phyloP scores from a whole-genome alignment of 805 yeast genomes.

The Teunomyces kruisii region DNA sequence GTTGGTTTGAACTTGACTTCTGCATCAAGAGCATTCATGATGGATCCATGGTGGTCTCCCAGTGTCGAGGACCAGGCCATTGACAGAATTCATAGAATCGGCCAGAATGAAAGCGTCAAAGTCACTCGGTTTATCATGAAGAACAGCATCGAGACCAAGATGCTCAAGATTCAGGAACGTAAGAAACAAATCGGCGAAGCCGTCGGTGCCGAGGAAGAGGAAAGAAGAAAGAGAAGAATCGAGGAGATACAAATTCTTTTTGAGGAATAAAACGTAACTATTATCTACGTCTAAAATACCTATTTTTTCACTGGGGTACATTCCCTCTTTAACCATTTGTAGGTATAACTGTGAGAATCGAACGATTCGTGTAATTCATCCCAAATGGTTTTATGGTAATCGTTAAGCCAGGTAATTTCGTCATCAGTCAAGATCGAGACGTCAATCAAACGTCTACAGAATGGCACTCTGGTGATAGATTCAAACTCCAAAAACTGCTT shows the following conservation, averaged over 20 bases:
- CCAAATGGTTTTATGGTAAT: slow-evolving; percentile 62
- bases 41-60: slow-evolving; percentile 99
- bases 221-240: slow-evolving; percentile 62
- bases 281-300: slow-evolving; percentile 1
- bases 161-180: slow-evolving; percentile 83
- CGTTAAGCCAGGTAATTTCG: slow-evolving; percentile 69
- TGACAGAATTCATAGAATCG: slow-evolving; percentile 87
- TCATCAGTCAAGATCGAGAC: slow-evolving; percentile 49
- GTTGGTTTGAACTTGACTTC: slow-evolving; percentile 86
- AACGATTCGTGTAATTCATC: slow-evolving; percentile 43
- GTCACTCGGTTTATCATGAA: slow-evolving; percentile 80
- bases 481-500: slow-evolving; percentile 67
- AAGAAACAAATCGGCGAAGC: slow-evolving; percentile 82
- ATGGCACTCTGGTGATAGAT: slow-evolving; percentile 83
- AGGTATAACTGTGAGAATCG: slow-evolving; percentile 36
- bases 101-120: slow-evolving; percentile 71
- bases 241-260: slow-evolving; percentile 73
- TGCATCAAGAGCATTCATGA: slow-evolving; percentile 81
- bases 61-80: slow-evolving; percentile 90
- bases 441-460: slow-evolving; percentile 75
- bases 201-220: slow-evolving; percentile 73
- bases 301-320: slow-evolving; percentile 27
- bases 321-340: slow-evolving; percentile 52
- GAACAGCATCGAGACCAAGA: slow-evolving; percentile 81
- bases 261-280: slow-evolving; percentile 32